Evolutionary conservation across 73 alveolate genomes (phyloP), one percentile per base, ranked within the genome.

Genomic region (Effrenium voratum): DNA sequence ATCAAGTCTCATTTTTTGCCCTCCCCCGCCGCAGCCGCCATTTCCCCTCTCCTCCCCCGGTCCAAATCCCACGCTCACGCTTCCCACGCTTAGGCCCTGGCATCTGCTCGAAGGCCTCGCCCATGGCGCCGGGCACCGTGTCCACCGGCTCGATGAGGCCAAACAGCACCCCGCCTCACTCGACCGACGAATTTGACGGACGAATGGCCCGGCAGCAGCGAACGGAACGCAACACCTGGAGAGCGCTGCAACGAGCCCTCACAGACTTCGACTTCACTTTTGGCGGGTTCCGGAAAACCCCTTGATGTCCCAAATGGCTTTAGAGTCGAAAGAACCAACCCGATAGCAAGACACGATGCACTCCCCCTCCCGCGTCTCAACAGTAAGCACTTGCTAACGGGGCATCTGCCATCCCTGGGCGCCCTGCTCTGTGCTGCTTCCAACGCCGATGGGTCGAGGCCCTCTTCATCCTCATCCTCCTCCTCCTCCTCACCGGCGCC

Each of bases 101-200:
- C 95, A 36, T 70, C 88, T 60, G 44, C 10, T 57, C 72, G 32
- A 90, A 90, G n/a, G 97, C 97, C 41, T 66, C 97, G 15, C 80
- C 97, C 97, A 90, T 90, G 19, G 97, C 97, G n/a, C 97, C 97
- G 66, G 97, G 97, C 55, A 90, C 97, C 12, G 97, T 90, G 97
- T 90, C 97, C 34, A 90, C 97, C 50, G 97, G 97, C 87, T 90
- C 97, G 87, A 90, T 90, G 28, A 90, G 34, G 50, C 97, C 97
- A n/a, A 90, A 90, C 22, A 90, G 97, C 59, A 90, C 97, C 5
- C 97, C 97, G 55, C 97, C 97, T 90, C 41, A n/a, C 26, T 52
- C 63, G 63, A 19, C 8, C 63, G 63, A 52, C 63, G 63, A 8
- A 52, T 8, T 8, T 19, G 63, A 19, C 8, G 63, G 8, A 52